Base-by-base conservation (phyloP, 805 yeast species). In the Lachancea quebecensis region DNA sequence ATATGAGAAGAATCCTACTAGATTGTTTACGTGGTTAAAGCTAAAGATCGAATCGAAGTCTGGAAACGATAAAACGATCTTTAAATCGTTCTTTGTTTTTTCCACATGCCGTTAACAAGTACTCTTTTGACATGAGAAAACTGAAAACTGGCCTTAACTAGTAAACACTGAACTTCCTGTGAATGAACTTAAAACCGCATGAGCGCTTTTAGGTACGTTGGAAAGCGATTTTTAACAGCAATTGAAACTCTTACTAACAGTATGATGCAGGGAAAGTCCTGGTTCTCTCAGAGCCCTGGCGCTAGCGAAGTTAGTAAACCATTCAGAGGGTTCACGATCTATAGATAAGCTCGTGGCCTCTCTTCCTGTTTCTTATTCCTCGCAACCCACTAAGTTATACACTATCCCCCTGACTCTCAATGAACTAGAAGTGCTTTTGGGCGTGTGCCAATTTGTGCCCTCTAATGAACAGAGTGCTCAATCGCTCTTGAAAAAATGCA, bases 381-480 rank as follows among this genome's bases (percentile, higher is more conserved):
- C 58, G 1, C 46, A 59, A 27, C 45, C 50, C 1, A 48, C 59
- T 1, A 58, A 58, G 39, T 40, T 63, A 6, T 59, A 57, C 31
- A 56, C 64, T 4, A 70, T 73, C 14, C 74, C 77, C 12, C 67
- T 77, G 48, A 63, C 77, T 1, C 62, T 69, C 34, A 75, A 72
- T 46, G 84, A 80, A 49, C 69, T 73, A 57, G 85, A 80, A 53
- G 71, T 76, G 10, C 59, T 80, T 41, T 45, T 73, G 35, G 77
- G 84, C 0, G 60, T 79, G n/a, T 69, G 81, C 49, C 55, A 71
- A 10, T 57, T 72, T 3, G 45, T 47, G 4, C 64, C 67, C 9
- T 47, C 61, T 40, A 64, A 62, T 31, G 52, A 56, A 18, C 56
- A 59, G 1, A 74, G 73, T 39, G 79, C 77, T 1, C 38, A 44